Conservation (phyloP, 305 asterid species). For the Rubia peregrina region DNA sequence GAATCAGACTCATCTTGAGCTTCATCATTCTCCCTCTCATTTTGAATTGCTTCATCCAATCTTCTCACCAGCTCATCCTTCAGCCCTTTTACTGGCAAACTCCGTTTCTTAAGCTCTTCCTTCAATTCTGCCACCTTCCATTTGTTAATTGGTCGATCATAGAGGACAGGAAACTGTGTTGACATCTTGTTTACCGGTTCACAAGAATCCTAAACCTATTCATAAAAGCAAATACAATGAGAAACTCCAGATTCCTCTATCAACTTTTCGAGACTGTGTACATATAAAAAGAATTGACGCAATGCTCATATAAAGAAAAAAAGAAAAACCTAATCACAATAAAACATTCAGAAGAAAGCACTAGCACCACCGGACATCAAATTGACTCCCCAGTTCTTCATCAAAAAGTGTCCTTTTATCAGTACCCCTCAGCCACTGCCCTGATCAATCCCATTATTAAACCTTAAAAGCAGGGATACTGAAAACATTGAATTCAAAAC, state of each 20-base stretch:
- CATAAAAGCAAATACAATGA: background rate
- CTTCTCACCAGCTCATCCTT: constrained; percentile 76
- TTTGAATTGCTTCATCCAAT: constrained; percentile 61
- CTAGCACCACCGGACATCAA: background rate
- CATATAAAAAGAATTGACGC: background rate
- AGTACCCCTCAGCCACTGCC: background rate
- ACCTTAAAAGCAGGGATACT: background rate
- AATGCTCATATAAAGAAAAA: background rate
- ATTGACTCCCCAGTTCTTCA: background rate
- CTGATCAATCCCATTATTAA: background rate
- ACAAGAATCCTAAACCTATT: constrained; percentile 8
- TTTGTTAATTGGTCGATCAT: constrained; percentile 61
- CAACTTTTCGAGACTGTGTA: background rate
- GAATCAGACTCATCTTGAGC: constrained; percentile 7
- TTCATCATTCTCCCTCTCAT: constrained; percentile 32
- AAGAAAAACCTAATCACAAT: background rate
- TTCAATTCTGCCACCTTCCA: constrained; percentile 77
- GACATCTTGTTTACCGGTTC: constrained; percentile 38
- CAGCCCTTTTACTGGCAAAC: constrained; percentile 52
- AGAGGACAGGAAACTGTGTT: constrained; percentile 49
- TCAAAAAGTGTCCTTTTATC: background rate
- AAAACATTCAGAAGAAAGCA: background rate
- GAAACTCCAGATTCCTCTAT: background rate
- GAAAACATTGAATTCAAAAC: too few relatives aligned
- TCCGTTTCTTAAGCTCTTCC: constrained; percentile 84